These are phyloP conservation scores for Rosa chinensis DNA, from an alignment of 306 rosid species.

Conservation along the genomic window DNA sequence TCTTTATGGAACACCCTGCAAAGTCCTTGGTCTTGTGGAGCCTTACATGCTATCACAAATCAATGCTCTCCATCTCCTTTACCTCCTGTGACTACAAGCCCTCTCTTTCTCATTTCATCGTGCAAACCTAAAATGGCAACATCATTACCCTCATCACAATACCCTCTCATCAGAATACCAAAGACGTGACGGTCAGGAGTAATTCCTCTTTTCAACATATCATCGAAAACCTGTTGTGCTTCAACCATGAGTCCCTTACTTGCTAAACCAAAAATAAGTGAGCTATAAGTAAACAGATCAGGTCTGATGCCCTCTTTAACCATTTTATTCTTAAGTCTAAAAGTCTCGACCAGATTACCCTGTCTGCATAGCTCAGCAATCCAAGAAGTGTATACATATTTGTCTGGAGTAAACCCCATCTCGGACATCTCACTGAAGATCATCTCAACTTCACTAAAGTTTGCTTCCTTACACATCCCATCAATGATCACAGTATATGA, in stretches of 20 bases:
- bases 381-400: constrained; percentile 39
- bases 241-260: constrained; percentile 40
- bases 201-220: constrained; percentile 35
- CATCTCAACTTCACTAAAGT: constrained; percentile 31
- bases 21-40: background rate
- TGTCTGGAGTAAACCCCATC: constrained; percentile 38
- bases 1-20: too few relatives aligned
- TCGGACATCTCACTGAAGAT: constrained; percentile 38
- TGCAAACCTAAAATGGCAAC: constrained; percentile 30
- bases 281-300: constrained; percentile 40
- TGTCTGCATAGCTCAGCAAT: constrained; percentile 37
- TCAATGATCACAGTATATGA: constrained; percentile 36
- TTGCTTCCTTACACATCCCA: constrained; percentile 38
- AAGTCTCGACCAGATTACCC: constrained; percentile 38
- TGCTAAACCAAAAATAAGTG: constrained; percentile 35
- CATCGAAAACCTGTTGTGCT: constrained; percentile 38
- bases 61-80: background rate
- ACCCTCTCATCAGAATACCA: constrained; percentile 39
- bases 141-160: constrained; percentile 27
- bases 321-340: constrained; percentile 38
- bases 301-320: constrained; percentile 35
- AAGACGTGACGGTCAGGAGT: constrained; percentile 31
- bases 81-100: constrained; percentile 18
- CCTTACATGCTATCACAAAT: constrained; percentile 3
- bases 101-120: constrained; percentile 36